Percentiles rank a stretch among this genome's conserved stretches.
phyloP scores from a whole-genome alignment of 1,284 basidiomycete species.

The Pyrrhoderma noxium region DNA sequence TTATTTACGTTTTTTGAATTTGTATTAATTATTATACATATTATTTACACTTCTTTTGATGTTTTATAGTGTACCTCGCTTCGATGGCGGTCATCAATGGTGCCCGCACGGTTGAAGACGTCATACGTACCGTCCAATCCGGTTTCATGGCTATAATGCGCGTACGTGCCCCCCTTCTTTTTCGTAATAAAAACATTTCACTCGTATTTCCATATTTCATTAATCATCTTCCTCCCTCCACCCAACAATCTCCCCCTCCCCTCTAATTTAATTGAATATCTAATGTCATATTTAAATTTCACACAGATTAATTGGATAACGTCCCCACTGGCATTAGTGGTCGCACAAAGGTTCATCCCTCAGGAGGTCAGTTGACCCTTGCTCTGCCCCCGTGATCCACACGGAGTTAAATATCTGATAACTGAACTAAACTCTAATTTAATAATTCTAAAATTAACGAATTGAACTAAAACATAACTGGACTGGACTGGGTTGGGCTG shows the following conservation, averaged over 20 bases:
- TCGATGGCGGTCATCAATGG: slow-evolving; percentile 85
- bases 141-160: slow-evolving; percentile 73
- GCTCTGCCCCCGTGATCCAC: not conserved
- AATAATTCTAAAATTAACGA: not conserved
- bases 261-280: too few relatives aligned
- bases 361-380: slow-evolving; percentile 39
- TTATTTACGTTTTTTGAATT: too few relatives aligned
- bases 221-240: too few relatives aligned
- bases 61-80: slow-evolving; percentile 50
- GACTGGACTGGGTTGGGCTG: too few relatives aligned
- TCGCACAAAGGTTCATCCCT: slow-evolving; percentile 72
- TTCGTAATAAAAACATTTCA: too few relatives aligned
- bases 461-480: not conserved
- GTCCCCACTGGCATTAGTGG: slow-evolving; percentile 60
- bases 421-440: not conserved
- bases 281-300: too few relatives aligned
- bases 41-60: too few relatives aligned
- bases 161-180: slow-evolving; percentile 44
- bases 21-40: too few relatives aligned
- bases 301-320: slow-evolving; percentile 67
- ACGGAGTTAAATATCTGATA: too few relatives aligned
- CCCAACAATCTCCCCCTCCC: too few relatives aligned
- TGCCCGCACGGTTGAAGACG: slow-evolving; percentile 57
- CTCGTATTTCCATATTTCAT: too few relatives aligned
- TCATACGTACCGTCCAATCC: slow-evolving; percentile 63